A percentile compares a stretch with the other conserved stretches of the same genome.
phyloP scores from a whole-genome alignment of 2,329 filamentous ascomycete genomes.

The Colletotrichum aenigma region DNA sequence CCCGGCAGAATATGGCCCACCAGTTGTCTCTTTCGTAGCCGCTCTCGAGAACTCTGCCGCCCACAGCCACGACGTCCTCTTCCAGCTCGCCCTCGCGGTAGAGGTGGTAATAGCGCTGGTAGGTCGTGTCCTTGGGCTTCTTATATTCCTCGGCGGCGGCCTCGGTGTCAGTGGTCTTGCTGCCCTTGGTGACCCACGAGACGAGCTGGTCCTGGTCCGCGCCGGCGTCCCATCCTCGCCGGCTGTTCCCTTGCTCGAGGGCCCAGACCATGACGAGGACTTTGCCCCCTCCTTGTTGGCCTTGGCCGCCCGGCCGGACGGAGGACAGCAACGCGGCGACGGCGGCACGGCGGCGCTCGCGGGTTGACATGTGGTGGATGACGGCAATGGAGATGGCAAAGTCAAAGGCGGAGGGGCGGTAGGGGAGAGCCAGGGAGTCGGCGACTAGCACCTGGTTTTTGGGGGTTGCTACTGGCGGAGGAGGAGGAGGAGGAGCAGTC shows the following conservation, averaged over 20 bases:
- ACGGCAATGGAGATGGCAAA: slow-evolving; percentile 96
- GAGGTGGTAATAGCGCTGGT: slow-evolving; percentile 92
- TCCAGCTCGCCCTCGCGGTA: slow-evolving; percentile 89
- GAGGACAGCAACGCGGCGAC: slow-evolving; percentile 73
- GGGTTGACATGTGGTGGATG: slow-evolving; percentile 88
- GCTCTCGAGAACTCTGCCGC: slow-evolving; percentile 75
- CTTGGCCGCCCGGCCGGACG: slow-evolving; percentile 54
- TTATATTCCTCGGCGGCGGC: background rate
- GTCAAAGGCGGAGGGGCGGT: slow-evolving; percentile 65
- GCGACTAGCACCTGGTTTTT: slow-evolving; percentile 71
- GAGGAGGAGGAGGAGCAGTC: background rate
- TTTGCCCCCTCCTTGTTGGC: slow-evolving; percentile 50
- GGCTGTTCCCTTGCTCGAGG: slow-evolving; percentile 85
- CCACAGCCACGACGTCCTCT: slow-evolving; percentile 74
- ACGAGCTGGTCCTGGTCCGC: slow-evolving; percentile 92
- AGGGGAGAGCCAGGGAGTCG: slow-evolving; percentile 83
- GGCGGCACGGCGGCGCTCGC: slow-evolving; percentile 72
- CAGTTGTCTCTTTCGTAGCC: slow-evolving; percentile 99
- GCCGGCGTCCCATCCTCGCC: slow-evolving; percentile 86
- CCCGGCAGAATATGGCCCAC: slow-evolving; percentile 75
- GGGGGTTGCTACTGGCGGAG: background rate
- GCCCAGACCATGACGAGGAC: slow-evolving; percentile 94
- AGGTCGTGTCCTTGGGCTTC: slow-evolving; percentile 49
- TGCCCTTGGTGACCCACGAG: slow-evolving; percentile 78
- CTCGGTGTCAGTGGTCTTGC: slow-evolving; percentile 23